Evolutionary conservation across 768 basidiomycete genomes (phyloP).

Genomic region (Rhodotorula graminis): DNA sequence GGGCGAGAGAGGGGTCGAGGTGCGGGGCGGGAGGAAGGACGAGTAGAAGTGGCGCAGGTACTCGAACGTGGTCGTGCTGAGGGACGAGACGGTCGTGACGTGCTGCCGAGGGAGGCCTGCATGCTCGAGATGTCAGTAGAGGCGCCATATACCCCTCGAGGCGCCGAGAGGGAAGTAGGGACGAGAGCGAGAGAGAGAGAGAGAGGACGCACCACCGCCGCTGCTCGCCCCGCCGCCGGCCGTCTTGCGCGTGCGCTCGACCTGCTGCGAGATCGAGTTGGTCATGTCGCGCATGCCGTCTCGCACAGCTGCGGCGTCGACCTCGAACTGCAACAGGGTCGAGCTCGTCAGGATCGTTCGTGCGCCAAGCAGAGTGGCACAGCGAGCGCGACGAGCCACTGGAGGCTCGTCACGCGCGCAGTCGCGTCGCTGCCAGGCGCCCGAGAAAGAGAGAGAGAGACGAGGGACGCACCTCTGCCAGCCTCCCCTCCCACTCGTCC

Average conservation of each 20-base stretch:
- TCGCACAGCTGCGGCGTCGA: constrained; percentile 50
- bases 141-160: no score
- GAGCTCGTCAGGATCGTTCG: no score
- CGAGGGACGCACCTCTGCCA: constrained; percentile 11
- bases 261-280: not conserved
- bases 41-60: constrained; percentile 96
- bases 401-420: not conserved
- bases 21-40: constrained; percentile 52
- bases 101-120: constrained; percentile 74
- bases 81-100: constrained; percentile 61
- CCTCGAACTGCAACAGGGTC: constrained; percentile 76
- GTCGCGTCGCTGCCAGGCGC: no score
- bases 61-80: constrained; percentile 86
- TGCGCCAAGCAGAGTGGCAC: no score
- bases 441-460: not conserved
- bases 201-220: constrained; percentile 1
- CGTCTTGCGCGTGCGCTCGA: constrained; percentile 15
- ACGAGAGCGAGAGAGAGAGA: not conserved
- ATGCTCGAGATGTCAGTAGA: no score
- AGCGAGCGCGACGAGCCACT: no score
- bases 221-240: not conserved
- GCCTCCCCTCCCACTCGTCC: constrained; percentile 18
- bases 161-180: not conserved
- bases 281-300: constrained; percentile 33
- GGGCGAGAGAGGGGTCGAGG: constrained; percentile 28